Evolutionary conservation across 2,329 filamentous ascomycete species (phyloP).

Genomic region (Apiospora hydei): DNA sequence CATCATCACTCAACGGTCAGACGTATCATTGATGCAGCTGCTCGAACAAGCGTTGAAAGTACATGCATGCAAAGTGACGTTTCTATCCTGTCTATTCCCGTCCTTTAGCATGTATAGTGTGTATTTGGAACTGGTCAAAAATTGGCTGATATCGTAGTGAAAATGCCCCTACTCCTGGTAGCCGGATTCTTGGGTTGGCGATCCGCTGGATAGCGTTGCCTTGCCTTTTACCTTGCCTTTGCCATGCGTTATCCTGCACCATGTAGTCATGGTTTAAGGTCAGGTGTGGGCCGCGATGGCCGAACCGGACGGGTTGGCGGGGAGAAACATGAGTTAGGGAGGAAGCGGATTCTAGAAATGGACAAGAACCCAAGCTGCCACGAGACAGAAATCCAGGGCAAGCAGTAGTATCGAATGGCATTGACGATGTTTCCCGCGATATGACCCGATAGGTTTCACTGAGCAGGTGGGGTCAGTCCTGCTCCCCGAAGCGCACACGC

Average conservation of each 20-base stretch:
- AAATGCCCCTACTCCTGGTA: neutral
- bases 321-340: neutral
- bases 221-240: neutral
- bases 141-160: neutral
- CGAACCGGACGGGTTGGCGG: neutral
- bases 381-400: neutral
- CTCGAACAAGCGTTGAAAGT: too few relatives aligned
- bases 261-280: neutral
- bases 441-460: constrained; percentile 13
- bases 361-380: neutral
- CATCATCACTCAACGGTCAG: too few relatives aligned
- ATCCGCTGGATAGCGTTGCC: constrained; percentile 13
- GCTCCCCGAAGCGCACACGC: neutral
- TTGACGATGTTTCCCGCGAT: constrained; percentile 1
- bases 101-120: too few relatives aligned
- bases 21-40: too few relatives aligned
- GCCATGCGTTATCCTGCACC: neutral
- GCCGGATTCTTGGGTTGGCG: neutral
- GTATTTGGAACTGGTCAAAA: neutral
- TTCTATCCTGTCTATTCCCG: too few relatives aligned
- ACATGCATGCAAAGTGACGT: too few relatives aligned
- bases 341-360: neutral
- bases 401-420: neutral
- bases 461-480: neutral
- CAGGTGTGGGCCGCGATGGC: neutral